Percentiles rank a stretch among this genome's conserved stretches.
phyloP scores from a whole-genome alignment of 805 yeast species.

The Sungouiella blattae region DNA sequence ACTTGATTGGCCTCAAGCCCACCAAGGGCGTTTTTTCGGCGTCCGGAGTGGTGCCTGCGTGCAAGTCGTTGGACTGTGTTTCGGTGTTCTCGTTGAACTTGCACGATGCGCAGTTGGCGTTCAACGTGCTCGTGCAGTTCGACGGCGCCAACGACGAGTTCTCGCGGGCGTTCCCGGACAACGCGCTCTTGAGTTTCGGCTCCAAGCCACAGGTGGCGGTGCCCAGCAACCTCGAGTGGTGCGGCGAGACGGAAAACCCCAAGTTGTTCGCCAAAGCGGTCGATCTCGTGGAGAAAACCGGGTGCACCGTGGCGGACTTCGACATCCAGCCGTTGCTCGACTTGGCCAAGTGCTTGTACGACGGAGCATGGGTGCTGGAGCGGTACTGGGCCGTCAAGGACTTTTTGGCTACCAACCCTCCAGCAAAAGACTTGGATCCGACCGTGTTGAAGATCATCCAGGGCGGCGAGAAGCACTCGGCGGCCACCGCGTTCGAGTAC shows the following conservation, averaged over 20 bases:
- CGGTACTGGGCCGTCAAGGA: slow-evolving; percentile 81
- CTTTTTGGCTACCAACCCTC: slow-evolving; percentile 67
- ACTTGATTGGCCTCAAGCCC: slow-evolving; percentile 89
- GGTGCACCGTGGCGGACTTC: slow-evolving; percentile 52
- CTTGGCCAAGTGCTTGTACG: slow-evolving; percentile 84
- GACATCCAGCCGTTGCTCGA: slow-evolving; percentile 77
- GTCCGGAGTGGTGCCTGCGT: slow-evolving; percentile 94
- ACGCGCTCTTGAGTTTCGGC: slow-evolving; percentile 60
- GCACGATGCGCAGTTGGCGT: slow-evolving; percentile 77
- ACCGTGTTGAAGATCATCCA: slow-evolving; percentile 73
- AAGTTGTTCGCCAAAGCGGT: slow-evolving; percentile 62
- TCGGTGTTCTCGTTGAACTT: slow-evolving; percentile 78
- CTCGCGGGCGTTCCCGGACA: slow-evolving; percentile 69
- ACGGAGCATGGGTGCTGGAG: slow-evolving; percentile 99
- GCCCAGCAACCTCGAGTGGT: slow-evolving; percentile 74
- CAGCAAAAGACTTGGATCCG: slow-evolving; percentile 72
- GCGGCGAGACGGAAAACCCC: slow-evolving; percentile 76
- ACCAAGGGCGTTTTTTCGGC: slow-evolving; percentile 85
- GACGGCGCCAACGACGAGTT: slow-evolving; percentile 73
- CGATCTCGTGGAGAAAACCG: slow-evolving; percentile 40
- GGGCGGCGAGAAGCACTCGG: slow-evolving; percentile 74
- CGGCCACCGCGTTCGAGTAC: slow-evolving; percentile 77
- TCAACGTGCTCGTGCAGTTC: slow-evolving; percentile 65
- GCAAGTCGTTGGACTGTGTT: slow-evolving; percentile 90
- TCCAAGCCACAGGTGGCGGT: slow-evolving; percentile 66